Evolutionary conservation across 306 rosid genomes (phyloP), one percentile per base, ranked within the genome.

Genomic region (Mimosa bimucronata): DNA sequence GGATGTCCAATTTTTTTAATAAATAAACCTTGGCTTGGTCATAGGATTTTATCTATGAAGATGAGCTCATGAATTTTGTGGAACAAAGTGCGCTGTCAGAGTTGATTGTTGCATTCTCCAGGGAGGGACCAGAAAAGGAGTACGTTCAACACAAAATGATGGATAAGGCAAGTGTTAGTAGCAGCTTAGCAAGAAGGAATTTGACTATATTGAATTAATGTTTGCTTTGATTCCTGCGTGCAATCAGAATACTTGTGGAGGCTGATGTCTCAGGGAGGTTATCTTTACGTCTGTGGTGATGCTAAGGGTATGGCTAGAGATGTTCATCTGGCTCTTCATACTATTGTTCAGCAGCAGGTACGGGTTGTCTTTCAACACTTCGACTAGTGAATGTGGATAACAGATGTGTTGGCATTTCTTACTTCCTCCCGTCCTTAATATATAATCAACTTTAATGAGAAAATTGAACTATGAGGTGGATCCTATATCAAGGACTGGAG

Each of bases 271-370:
- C 89, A 88, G 79, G 98, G 95, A 38, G 98, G 86, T 31, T 94
- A 94, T 81, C 85, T 94, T 76, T 94, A 94, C 45, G 98, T 94
- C 78, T 93, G 98, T 88, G 98, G 98, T 81, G 98, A 94, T 84
- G 98, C 98, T 72, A 94, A 94, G 89, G 98, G 97, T 50, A 94
- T 94, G 98, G 98, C 98, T 50, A 86, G 88, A 74, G 98, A 94
- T 78, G 98, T 94, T 76, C 98, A 94, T 75, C 94, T 95, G 46
- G 84, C 91, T 67, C 88, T 91, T 85, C 98, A 91, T 83, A 83
- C 90, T 64, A 81, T 94, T 48, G 97, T 90, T 80, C 92, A 90
- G 74, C 81, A 90, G 85, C 90, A 91, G 95, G 98, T 91, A n/a
- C 55, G 21, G n/a, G n/a, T 48, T 16, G 21, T 13, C 52, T 45